phyloP scores from a whole-genome alignment of 768 basidiomycete species.

The Lactarius vividus region DNA sequence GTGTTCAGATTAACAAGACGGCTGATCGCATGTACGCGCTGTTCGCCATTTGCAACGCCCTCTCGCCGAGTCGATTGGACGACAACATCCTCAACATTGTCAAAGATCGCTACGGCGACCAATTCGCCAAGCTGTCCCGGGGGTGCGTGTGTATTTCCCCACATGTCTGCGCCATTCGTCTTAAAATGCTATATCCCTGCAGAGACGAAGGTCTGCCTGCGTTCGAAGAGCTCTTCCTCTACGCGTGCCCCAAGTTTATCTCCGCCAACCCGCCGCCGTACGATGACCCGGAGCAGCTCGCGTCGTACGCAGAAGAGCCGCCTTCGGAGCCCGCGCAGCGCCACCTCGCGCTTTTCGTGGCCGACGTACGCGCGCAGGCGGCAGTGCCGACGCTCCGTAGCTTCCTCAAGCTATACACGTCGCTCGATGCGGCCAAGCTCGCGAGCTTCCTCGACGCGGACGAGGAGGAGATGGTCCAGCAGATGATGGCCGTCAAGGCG shows the following conservation, averaged over 20 bases:
- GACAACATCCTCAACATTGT: slow-evolving; percentile 93
- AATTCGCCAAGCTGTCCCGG: slow-evolving; percentile 78
- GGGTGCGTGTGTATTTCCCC: slow-evolving; percentile 51
- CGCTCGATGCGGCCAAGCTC: slow-evolving; percentile 86
- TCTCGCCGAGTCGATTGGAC: slow-evolving; percentile 90
- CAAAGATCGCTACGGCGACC: slow-evolving; percentile 92
- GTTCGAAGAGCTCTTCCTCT: slow-evolving; percentile 90
- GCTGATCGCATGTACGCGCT: slow-evolving; percentile 98
- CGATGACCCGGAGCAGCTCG: slow-evolving; percentile 67
- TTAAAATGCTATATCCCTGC: slow-evolving; percentile 5
- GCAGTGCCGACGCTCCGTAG: slow-evolving; percentile 84
- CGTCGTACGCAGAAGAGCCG: slow-evolving; percentile 39
- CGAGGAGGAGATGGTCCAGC: slow-evolving; percentile 93
- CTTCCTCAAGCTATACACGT: slow-evolving; percentile 94
- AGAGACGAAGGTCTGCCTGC: slow-evolving; percentile 73
- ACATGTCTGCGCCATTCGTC: neutral
- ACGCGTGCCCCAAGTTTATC: slow-evolving; percentile 97
- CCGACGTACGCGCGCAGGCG: slow-evolving; percentile 71
- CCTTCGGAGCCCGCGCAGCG: slow-evolving; percentile 74
- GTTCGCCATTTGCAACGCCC: slow-evolving; percentile 88
- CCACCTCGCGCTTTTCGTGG: slow-evolving; percentile 80
- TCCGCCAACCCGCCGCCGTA: slow-evolving; percentile 92
- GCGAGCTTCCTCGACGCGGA: slow-evolving; percentile 88
- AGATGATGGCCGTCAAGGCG: slow-evolving; percentile 96
- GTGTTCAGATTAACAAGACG: slow-evolving; percentile 84